phyloP scores from a whole-genome alignment of 1,139 yeast species.

The Nematodospora anomalae region DNA sequence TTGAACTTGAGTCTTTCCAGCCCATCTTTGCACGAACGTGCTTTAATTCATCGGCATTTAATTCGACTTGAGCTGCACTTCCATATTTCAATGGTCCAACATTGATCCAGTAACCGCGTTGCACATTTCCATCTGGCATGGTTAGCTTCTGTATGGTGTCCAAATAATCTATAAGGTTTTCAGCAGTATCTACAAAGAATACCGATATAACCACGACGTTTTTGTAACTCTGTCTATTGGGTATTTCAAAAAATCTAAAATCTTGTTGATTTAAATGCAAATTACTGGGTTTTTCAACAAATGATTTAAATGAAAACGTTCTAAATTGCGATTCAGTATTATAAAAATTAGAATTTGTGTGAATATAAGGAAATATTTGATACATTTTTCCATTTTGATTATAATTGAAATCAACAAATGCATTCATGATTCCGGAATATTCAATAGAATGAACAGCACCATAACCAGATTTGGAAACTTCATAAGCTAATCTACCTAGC shows the following conservation, averaged over 20 bases:
- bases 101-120: conserved; percentile 71
- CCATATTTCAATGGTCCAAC: conserved; percentile 89
- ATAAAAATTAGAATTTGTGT: conserved; percentile 70
- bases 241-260: conserved; percentile 52
- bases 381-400: conserved; percentile 13
- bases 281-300: conserved; percentile 41
- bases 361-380: conserved; percentile 63
- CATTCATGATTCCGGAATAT: conserved; percentile 67
- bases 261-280: conserved; percentile 60
- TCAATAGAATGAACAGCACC: conserved; percentile 67
- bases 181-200: conserved; percentile 86
- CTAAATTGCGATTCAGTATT: conserved; percentile 54
- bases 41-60: conserved; percentile 63
- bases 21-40: conserved; percentile 54
- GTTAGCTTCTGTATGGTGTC: conserved; percentile 56
- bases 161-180: conserved; percentile 70
- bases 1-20: conserved; percentile 51
- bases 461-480: conserved; percentile 45
- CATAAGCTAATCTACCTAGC: conserved; percentile 68
- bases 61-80: conserved; percentile 76
- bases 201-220: conserved; percentile 65
- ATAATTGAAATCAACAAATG: conserved; percentile 59
- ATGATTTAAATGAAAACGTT: conserved; percentile 35
- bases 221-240: conserved; percentile 29
- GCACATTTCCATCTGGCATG: conserved; percentile 26